Percentiles rank a stretch among this genome's conserved stretches.
These are phyloP conservation scores for Geotrichum europaeum DNA, from an alignment of 1,139 yeast genomes.

Conservation along the genomic window DNA sequence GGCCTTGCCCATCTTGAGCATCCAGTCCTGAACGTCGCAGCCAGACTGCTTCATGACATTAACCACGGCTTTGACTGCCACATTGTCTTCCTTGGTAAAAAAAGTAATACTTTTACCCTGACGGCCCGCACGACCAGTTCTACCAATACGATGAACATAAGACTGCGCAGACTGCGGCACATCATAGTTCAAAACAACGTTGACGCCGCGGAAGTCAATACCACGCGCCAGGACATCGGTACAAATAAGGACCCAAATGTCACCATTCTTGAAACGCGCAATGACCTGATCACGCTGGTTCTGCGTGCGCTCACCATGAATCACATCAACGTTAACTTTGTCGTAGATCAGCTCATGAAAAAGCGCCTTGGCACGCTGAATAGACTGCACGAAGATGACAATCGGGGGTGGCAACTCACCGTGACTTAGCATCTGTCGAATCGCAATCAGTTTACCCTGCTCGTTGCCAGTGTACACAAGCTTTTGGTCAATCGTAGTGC, in stretches of 20 bases:
- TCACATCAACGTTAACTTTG: conserved; percentile 86
- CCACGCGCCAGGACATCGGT: conserved; percentile 96
- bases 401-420: conserved; percentile 92
- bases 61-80: conserved; percentile 72
- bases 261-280: conserved; percentile 79
- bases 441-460: conserved; percentile 87
- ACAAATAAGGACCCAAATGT: conserved; percentile 92
- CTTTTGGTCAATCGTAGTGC: conserved; percentile 73
- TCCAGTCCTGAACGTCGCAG: conserved; percentile 68
- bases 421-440: conserved; percentile 77
- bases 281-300: conserved; percentile 83
- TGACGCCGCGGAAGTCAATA: conserved; percentile 94
- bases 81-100: conserved; percentile 82
- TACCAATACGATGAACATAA: conserved; percentile 94
- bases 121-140: conserved; percentile 97
- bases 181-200: conserved; percentile 90
- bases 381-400: conserved; percentile 84
- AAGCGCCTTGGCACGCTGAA: conserved; percentile 89
- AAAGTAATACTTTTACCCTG: conserved; percentile 90
- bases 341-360: conserved; percentile 90
- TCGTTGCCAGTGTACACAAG: conserved; percentile 87
- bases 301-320: conserved; percentile 91
- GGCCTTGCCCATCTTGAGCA: conserved; percentile 68
- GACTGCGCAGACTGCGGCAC: conserved; percentile 93
- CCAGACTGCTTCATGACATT: conserved; percentile 96